These are phyloP conservation scores for Nicotiana knightiana DNA, from an alignment of 257 asterid species.

Conservation along the genomic window DNA sequence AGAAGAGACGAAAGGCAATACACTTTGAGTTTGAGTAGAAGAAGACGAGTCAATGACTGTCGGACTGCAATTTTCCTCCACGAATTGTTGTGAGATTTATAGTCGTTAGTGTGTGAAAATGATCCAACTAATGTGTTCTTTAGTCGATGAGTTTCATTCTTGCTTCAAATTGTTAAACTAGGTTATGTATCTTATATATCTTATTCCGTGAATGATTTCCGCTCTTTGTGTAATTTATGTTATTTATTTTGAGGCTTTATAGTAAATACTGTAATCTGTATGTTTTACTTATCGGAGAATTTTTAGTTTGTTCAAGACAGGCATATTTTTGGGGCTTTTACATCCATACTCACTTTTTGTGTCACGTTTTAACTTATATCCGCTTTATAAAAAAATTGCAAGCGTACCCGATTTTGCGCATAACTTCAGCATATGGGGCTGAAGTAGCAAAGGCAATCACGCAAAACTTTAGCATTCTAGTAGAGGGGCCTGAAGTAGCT, in stretches of 20 bases:
- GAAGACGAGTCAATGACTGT: neutral
- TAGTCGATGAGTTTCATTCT: neutral
- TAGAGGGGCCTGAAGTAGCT: too few species aligned
- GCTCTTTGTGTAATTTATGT: neutral
- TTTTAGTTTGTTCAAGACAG: neutral
- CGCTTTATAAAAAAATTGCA: too few species aligned
- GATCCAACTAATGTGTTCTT: neutral
- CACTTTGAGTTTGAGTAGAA: neutral
- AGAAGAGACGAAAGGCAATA: neutral
- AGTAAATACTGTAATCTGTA: neutral
- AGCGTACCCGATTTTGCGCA: too few species aligned
- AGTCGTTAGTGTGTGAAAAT: neutral
- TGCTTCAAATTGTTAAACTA: neutral
- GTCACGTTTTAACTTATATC: too few species aligned
- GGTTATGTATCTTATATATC: neutral
- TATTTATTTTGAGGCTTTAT: too few species aligned
- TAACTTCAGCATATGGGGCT: too few species aligned
- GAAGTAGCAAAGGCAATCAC: too few species aligned
- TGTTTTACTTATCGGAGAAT: neutral
- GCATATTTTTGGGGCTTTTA: neutral
- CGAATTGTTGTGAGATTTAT: constrained; percentile 2
- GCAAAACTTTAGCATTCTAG: too few species aligned
- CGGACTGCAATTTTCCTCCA: neutral
- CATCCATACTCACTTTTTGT: too few species aligned
- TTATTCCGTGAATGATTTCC: neutral